Conservation (phyloP, 129 eudicot genomes). For the Kitagawia praeruptora region DNA sequence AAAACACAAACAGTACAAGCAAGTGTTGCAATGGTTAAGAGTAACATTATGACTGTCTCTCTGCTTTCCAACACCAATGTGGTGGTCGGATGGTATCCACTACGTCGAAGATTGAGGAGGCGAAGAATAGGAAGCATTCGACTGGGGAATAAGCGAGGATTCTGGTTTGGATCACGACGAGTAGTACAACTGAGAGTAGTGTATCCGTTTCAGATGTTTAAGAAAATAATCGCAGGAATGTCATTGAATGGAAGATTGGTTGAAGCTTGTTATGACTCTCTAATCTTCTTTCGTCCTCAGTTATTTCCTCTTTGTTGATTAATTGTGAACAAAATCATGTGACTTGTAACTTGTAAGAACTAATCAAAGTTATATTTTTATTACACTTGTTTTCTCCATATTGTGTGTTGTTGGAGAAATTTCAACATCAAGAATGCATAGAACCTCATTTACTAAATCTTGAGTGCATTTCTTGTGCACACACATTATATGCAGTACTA, state of each 20-base stretch:
- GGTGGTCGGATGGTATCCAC: slow-evolving; percentile 57
- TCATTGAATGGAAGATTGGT: slow-evolving; percentile 35
- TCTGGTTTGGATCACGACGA: slow-evolving; percentile 31
- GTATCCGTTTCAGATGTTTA: slow-evolving; percentile 34
- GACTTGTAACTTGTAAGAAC: background rate
- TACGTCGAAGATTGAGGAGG: slow-evolving; percentile 33
- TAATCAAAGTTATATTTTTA: background rate
- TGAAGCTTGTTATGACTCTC: slow-evolving; percentile 48
- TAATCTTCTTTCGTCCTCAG: slow-evolving; percentile 62
- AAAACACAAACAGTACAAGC: background rate
- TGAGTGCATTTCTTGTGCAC: too few species aligned
- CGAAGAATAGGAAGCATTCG: slow-evolving; percentile 27
- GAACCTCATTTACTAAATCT: too few species aligned
- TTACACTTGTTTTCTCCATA: background rate
- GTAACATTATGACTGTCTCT: slow-evolving; percentile 33
- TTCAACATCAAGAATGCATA: too few species aligned
- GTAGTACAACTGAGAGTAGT: slow-evolving; percentile 50
- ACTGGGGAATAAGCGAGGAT: slow-evolving; percentile 41
- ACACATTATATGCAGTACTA: too few species aligned
- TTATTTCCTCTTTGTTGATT: slow-evolving; percentile 59
- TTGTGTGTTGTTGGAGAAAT: too few species aligned
- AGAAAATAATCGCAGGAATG: slow-evolving; percentile 45
- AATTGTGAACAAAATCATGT: background rate
- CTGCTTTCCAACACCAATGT: slow-evolving; percentile 43
- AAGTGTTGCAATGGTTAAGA: slow-evolving; percentile 29